Evolutionary conservation across 2,329 filamentous ascomycete genomes (phyloP), one percentile per base, ranked within the genome.

Genomic region (Thielaviopsis euricoi): DNA sequence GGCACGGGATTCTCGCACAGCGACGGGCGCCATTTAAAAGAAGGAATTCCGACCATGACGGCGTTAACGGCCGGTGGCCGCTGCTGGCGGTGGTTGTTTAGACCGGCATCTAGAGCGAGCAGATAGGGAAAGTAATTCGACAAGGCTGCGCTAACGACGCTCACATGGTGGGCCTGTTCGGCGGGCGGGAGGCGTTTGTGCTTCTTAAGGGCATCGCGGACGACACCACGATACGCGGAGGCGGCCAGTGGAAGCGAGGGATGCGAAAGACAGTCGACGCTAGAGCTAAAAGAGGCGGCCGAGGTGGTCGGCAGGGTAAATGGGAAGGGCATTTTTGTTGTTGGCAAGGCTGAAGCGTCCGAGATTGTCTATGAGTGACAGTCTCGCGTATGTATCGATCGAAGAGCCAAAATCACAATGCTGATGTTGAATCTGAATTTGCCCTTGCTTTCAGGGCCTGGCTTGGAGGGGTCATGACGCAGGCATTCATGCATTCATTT

Each of bases 271-370:
- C 86, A 91, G 64, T 73, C 79, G 70, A 95, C 85, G 70, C 77
- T 86, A 43, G 84, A 76, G 22, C 87, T 85, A 67, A 95, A 91
- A 56, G 87, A 84, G 67, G 95, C 85, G 57, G 85, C 81, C 37
- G 89, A 95, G 5, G 91, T 96, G 0, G 91, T 97, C 1, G 93
- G 90, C 33, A 97, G 81, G 12, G 80, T 73, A 66, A 95, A 96
- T 13, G 87, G 86, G 67, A 87, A 97, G 33, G 91, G 90, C 93
- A 97, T 97, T 49, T 65, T 72, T 63, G n/a, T 29, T 40, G 49
- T n/a, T 21, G 40, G 52, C 19, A 15, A 53, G 19, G 17, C 21
- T 29, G 17, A 1, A 9, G 21, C 4, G n/a, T 33, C 7, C 9
- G 29, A 33, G 29, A 10, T 10, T 33, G 13, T 19, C 2, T 37